These are phyloP conservation scores for Monosporascus sp. DNA, from an alignment of 2,329 filamentous ascomycete genomes.

Conservation along the genomic window DNA sequence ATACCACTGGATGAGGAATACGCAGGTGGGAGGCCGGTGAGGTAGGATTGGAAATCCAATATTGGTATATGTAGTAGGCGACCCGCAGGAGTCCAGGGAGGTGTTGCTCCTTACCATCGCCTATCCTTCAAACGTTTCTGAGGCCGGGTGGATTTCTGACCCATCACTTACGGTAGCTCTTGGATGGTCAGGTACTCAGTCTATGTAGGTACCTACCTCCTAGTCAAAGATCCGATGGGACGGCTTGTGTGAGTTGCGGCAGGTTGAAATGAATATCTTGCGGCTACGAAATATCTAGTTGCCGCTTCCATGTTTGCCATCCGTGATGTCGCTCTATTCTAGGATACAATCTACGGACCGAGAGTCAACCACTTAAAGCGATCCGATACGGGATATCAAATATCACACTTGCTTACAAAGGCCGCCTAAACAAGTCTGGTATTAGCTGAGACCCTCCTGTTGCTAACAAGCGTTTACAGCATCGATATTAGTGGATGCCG, in stretches of 20 bases:
- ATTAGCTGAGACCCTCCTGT: neutral
- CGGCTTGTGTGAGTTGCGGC: neutral
- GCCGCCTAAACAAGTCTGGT: neutral
- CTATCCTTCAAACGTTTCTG: too few species aligned
- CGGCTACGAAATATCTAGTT: neutral
- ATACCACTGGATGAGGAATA: neutral
- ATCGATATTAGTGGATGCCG: conserved; percentile 12
- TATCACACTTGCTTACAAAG: neutral
- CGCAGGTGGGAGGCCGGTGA: neutral
- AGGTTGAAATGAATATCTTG: neutral
- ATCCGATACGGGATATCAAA: too few species aligned
- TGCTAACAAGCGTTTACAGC: conserved; percentile 15
- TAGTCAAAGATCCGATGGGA: neutral
- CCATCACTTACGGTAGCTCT: too few species aligned
- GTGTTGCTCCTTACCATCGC: too few species aligned
- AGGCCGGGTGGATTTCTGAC: too few species aligned
- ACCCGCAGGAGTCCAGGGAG: neutral
- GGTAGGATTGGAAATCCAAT: neutral
- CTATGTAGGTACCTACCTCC: too few species aligned
- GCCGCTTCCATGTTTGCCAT: neutral
- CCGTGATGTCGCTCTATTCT: neutral
- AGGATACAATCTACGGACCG: neutral
- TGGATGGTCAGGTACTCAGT: neutral
- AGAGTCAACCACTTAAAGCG: too few species aligned
- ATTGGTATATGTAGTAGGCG: neutral